phyloP scores from a whole-genome alignment of 2,329 filamentous ascomycete species.

The Sarocladium oryzae region DNA sequence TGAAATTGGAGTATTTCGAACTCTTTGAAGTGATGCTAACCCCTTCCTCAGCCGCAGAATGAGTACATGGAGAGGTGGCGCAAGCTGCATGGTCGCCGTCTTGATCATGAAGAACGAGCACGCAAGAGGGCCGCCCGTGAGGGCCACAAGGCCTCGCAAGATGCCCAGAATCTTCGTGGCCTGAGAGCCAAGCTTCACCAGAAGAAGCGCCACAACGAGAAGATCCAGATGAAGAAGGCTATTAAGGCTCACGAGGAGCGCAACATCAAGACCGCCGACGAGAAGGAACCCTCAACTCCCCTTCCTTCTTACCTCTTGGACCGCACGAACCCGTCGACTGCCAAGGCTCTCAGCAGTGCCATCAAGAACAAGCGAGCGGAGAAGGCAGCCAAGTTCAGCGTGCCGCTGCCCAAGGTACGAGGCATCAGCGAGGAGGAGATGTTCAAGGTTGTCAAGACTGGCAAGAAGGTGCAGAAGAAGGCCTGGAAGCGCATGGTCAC shows the following conservation, averaged over 20 bases:
- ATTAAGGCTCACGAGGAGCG: constrained; percentile 95
- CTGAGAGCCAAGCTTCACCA: constrained; percentile 89
- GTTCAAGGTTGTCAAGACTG: constrained; percentile 95
- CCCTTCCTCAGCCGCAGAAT: constrained; percentile 62
- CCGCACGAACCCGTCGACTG: constrained; percentile 53
- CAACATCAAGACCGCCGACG: constrained; percentile 82
- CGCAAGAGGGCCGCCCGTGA: constrained; percentile 86
- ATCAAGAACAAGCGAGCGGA: constrained; percentile 95
- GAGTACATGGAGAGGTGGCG: constrained; percentile 69
- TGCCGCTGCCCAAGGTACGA: constrained; percentile 88
- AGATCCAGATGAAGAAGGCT: constrained; percentile 94
- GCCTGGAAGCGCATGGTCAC: constrained; percentile 65
- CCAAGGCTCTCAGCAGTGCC: constrained; percentile 69
- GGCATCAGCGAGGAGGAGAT: constrained; percentile 92
- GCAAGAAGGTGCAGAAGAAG: constrained; percentile 90
- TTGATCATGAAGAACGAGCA: constrained; percentile 79
- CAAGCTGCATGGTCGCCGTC: constrained; percentile 41
- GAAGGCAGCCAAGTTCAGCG: constrained; percentile 88
- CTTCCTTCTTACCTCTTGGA: constrained; percentile 92
- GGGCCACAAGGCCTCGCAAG: constrained; percentile 77
- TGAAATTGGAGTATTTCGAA: neutral
- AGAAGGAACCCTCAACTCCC: constrained; percentile 73
- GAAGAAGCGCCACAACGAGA: constrained; percentile 91
- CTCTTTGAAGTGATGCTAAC: constrained; percentile 13
- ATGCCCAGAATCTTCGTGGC: constrained; percentile 89